Evolutionary conservation across 352 stramenopile genomes (phyloP).

Genomic region (Phytopythium helicoides): DNA sequence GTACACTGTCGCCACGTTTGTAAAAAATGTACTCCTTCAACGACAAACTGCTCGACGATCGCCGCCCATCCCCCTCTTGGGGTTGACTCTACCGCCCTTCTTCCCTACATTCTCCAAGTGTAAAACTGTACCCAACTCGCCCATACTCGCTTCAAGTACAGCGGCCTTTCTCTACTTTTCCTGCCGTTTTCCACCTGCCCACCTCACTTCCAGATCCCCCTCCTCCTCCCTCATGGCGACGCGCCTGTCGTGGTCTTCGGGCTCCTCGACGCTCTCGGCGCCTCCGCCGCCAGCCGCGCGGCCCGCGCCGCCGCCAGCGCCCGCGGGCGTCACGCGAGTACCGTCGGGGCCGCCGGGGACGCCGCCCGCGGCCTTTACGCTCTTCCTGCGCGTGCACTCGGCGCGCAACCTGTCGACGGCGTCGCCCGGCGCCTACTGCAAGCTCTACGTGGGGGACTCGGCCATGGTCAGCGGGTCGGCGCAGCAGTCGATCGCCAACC

Average conservation of each 20-base stretch:
- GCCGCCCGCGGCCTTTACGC: conserved; percentile 35
- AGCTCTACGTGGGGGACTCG: conserved; percentile 63
- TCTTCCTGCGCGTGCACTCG: conserved; percentile 71
- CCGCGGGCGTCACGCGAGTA: background rate
- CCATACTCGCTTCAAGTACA: too few relatives aligned
- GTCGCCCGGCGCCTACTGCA: conserved; percentile 57
- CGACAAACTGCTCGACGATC: too few relatives aligned
- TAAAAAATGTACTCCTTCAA: too few relatives aligned
- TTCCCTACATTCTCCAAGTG: too few relatives aligned
- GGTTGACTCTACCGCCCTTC: too few relatives aligned
- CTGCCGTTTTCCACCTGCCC: too few relatives aligned
- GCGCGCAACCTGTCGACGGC: conserved; percentile 40
- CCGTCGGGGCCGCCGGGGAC: conserved; percentile 6
- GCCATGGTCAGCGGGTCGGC: conserved; percentile 40
- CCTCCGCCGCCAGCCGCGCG: background rate
- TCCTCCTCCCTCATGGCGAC: background rate
- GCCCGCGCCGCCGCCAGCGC: conserved; percentile 1
- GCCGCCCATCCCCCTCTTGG: too few relatives aligned
- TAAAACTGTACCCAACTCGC: too few relatives aligned
- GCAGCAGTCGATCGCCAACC: conserved; percentile 19
- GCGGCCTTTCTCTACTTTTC: too few relatives aligned
- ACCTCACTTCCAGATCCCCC: too few relatives aligned
- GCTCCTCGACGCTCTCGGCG: conserved; percentile 1
- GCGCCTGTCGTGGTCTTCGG: background rate
- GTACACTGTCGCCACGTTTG: background rate